Base-by-base conservation (phyloP, 441 rosid species). In the Dalechampia spathulata region DNA sequence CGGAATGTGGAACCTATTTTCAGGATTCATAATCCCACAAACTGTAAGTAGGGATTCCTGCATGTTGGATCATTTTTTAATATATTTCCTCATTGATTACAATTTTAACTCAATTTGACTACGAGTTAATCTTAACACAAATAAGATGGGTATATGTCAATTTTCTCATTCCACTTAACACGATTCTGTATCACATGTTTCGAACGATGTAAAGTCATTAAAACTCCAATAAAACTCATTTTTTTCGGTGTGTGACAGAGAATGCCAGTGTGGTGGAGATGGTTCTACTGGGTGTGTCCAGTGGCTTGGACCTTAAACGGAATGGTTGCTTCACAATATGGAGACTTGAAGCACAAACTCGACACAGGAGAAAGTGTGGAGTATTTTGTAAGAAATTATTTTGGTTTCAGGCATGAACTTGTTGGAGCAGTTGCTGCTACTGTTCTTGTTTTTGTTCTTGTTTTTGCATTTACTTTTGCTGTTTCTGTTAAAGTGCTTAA, bases 21-120 rank as follows among this genome's bases (percentile, higher is more conserved):
- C 90, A 21, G 90, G 87, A 53, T 85, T 87, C 76, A 32, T 84
- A 55, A 44, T 87, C 61, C 90, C 96, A 1, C 72, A 78, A 60
- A 50, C 86, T 16, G 96, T 87, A 75, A 69, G 76, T 30, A n/a
- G n/a, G n/a, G n/a, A n/a, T n/a, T n/a, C n/a, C n/a, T n/a, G n/a
- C n/a, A n/a, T n/a, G n/a, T n/a, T n/a, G n/a, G n/a, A n/a, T n/a
- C n/a, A n/a, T n/a, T n/a, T n/a, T n/a, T n/a, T n/a, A n/a, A n/a
- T n/a, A n/a, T n/a, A n/a, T n/a, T n/a, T n/a, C n/a, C n/a, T 30
- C 34, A 3, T 30, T 30, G 34, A 30, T 30, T 8, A 30, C 4
- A 30, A 30, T 30, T 30, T 30, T 30, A 30, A 30, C 34, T 4
- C 34, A 4, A 8, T 30, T 30, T 8, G 34, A 8, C 34, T 30